phyloP scores from a whole-genome alignment of 2,329 filamentous ascomycete genomes.

The Setomelanomma holmii region DNA sequence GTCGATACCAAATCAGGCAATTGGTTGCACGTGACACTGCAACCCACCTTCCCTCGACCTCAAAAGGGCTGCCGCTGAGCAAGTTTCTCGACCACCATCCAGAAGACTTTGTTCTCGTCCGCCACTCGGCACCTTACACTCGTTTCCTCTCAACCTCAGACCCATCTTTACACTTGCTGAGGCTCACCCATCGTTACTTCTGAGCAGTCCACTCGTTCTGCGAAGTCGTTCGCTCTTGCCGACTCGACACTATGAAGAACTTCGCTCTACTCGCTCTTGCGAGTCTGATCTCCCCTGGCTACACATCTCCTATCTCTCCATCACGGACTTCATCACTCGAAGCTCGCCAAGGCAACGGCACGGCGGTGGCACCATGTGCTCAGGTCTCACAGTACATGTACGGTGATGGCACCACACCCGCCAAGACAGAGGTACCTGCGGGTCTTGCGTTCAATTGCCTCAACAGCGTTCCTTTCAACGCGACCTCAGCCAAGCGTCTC shows the following conservation, averaged over 20 bases:
- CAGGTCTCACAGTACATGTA: conserved; percentile 42
- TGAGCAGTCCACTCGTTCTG: conserved; percentile 5
- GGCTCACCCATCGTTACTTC: conserved; percentile 9
- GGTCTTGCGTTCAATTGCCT: conserved; percentile 55
- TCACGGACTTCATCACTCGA: conserved; percentile 19
- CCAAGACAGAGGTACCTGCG: conserved; percentile 48
- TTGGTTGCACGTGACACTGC: conserved; percentile 13
- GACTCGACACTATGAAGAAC: conserved; percentile 30
- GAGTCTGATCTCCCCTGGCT: conserved; percentile 27
- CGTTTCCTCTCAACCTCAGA: conserved; percentile 6
- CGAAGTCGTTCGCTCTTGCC: neutral
- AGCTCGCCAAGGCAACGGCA: conserved; percentile 32
- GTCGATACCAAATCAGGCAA: neutral
- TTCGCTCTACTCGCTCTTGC: conserved; percentile 27
- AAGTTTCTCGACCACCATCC: neutral
- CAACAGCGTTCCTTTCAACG: conserved; percentile 54
- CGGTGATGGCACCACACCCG: conserved; percentile 16
- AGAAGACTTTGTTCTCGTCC: conserved; percentile 5
- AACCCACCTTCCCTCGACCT: conserved; percentile 19
- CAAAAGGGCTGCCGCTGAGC: conserved; percentile 11
- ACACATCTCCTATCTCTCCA: conserved; percentile 33
- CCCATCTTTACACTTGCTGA: conserved; percentile 3
- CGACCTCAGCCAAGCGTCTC: conserved; percentile 47
- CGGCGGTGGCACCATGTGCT: conserved; percentile 37
- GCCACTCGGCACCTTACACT: conserved; percentile 5